Evolutionary conservation across 306 rosid species (phyloP).

Genomic region (Malus asiatica): DNA sequence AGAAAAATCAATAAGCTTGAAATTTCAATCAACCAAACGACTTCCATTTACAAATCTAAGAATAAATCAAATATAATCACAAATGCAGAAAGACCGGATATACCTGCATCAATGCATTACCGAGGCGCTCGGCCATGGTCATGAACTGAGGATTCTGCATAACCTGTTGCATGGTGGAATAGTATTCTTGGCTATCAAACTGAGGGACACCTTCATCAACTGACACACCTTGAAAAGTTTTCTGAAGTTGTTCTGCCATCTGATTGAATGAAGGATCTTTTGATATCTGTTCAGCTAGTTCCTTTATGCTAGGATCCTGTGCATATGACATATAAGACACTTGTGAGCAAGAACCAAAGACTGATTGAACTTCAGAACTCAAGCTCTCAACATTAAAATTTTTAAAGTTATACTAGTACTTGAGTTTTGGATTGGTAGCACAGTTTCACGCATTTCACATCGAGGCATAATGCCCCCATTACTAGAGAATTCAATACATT

Average conservation of each 20-base stretch:
- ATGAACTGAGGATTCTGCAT: conserved; percentile 97
- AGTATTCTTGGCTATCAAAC: conserved; percentile 83
- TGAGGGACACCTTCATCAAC: conserved; percentile 58
- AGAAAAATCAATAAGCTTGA: conserved; percentile 11
- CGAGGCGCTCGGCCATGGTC: conserved; percentile 98
- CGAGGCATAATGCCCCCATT: not conserved
- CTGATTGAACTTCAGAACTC: conserved; percentile 7
- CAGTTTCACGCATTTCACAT: not conserved
- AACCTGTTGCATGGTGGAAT: conserved; percentile 89
- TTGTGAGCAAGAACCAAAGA: not conserved
- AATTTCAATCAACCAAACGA: not conserved
- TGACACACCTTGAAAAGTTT: conserved; percentile 67
- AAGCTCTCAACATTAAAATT: not conserved
- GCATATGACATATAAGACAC: conserved; percentile 14
- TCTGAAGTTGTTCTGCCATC: conserved; percentile 98
- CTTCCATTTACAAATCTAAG: not conserved
- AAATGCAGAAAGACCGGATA: not conserved
- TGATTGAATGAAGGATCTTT: conserved; percentile 93
- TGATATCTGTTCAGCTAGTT: conserved; percentile 91
- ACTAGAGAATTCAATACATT: not conserved
- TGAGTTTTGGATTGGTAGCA: not conserved
- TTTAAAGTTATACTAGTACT: not conserved
- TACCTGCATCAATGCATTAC: conserved; percentile 95
- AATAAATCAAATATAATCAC: not conserved
- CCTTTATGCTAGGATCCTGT: conserved; percentile 98